A percentile compares a stretch with the other conserved stretches of the same genome.
phyloP scores from a whole-genome alignment of 192 early-diverging fungal species.

The Coemansia sp. region DNA sequence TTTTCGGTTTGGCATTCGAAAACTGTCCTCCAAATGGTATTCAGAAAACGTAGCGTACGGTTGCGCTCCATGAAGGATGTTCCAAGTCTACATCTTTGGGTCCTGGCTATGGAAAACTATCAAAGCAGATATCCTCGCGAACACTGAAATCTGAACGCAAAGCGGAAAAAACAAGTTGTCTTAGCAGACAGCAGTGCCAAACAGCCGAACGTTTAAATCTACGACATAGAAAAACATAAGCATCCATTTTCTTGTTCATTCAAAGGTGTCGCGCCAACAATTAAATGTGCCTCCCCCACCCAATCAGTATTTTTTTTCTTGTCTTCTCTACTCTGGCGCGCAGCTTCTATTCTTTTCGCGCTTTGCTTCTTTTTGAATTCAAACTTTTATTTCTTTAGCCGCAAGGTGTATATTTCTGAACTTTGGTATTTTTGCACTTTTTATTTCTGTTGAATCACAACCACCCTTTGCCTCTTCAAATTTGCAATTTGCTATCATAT shows the following conservation, averaged over 20 bases:
- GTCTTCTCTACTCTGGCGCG: neutral
- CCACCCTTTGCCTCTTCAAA: neutral
- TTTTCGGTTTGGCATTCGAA: neutral
- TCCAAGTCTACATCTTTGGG: neutral
- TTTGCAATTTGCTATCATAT: neutral
- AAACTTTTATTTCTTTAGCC: neutral
- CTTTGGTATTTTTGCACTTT: neutral
- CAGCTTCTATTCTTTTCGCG: conserved; percentile 2
- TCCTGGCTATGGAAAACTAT: neutral
- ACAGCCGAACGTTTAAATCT: neutral
- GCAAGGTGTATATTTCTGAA: neutral
- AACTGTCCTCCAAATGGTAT: neutral
- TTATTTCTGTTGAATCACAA: neutral
- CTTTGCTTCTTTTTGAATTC: conserved; percentile 4
- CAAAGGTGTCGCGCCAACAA: neutral
- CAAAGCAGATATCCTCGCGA: neutral
- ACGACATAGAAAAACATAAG: neutral
- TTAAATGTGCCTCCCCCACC: neutral
- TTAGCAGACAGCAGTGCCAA: neutral
- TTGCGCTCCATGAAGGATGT: too few relatives aligned
- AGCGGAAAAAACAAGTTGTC: neutral
- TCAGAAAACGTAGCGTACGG: neutral
- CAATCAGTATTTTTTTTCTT: conserved; percentile 1
- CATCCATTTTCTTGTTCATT: neutral
- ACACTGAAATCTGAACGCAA: neutral